Percentiles rank a stretch among this genome's conserved stretches.
Evolutionary conservation across 2,329 filamentous ascomycete species (phyloP).

Genomic region (Penicillium sp.): DNA sequence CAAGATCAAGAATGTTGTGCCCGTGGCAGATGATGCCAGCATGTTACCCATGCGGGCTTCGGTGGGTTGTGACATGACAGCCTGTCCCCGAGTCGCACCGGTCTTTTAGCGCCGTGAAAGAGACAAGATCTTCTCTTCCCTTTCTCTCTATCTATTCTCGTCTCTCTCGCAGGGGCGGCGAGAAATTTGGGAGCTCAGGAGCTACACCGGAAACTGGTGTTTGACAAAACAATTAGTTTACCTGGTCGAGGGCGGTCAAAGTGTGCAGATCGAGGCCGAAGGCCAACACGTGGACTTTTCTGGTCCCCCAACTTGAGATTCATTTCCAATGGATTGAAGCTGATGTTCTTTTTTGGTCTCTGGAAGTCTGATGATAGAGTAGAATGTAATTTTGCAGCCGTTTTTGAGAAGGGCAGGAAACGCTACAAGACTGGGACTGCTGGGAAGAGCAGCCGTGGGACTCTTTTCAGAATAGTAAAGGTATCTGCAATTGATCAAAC

Average conservation of each 20-base stretch:
- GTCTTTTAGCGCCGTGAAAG: not conserved
- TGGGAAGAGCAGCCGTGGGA: not conserved
- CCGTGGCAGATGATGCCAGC: conserved; percentile 55
- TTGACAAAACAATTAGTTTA: not conserved
- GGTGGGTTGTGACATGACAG: conserved; percentile 20
- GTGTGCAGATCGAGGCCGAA: not conserved
- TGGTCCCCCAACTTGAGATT: not conserved
- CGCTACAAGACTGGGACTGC: not conserved
- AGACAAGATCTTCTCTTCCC: not conserved
- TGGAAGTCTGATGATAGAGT: too few relatives aligned
- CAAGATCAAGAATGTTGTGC: conserved; percentile 81
- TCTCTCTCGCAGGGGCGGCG: not conserved
- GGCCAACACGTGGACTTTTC: not conserved
- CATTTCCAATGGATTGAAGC: not conserved
- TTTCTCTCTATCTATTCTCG: not conserved
- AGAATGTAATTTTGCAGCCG: too few relatives aligned
- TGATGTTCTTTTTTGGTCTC: too few relatives aligned
- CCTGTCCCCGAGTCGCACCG: not conserved
- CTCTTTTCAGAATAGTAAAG: not conserved
- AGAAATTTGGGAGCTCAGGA: not conserved
- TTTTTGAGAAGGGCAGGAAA: not conserved
- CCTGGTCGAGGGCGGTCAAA: not conserved
- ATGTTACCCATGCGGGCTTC: conserved; percentile 23
- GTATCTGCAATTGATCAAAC: not conserved
- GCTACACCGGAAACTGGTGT: not conserved